Base-by-base conservation (phyloP, 345 rosid genomes). In the Mallotus nudiflorus region DNA sequence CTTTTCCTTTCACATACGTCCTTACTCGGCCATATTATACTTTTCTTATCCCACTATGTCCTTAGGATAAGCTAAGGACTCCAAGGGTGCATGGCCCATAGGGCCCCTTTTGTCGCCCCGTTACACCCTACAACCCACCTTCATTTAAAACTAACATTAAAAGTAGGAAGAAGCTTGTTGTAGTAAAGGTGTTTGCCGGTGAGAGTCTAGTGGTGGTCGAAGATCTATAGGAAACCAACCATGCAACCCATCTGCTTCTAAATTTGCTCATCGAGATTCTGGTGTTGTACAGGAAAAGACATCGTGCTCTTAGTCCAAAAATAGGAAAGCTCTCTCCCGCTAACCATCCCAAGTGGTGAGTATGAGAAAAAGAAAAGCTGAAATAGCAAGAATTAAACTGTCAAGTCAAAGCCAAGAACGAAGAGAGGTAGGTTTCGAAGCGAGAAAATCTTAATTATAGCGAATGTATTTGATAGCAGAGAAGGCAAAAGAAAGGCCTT, bases 191-290 rank as follows among this genome's bases (percentile, higher is more conserved):
- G 92, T 71, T 86, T 89, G 25, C 91, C 87, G 35, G 90, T 69
- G 74, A 92, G 79, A 67, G 84, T 59, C 65, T 88, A 87, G 59
- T 86, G 86, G 54, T 96, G 97, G 74, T 95, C 99, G 73, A 95
- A 92, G 79, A 95, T 92, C 80, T 95, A 92, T 75, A 92, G 82
- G 85, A 95, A 90, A 40, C 98, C 99, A 58, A 97, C 81, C 97
- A 95, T 90, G 91, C 99, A 95, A 0, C 99, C 99, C 66, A 88
- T 84, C 46, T 90, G 96, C 81, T 85, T 87, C 77, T 88, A 85
- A 29, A 86, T 77, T 63, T 86, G 87, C 70, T 84, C 87, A 81
- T 89, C 93, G 6, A 85, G 75, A 69, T 75, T 80, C 75, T 76
- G 46, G 42, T 39, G 42, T 42, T 42, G 83, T 22, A 12, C 16